Conservation (phyloP, 129 eudicot species). For the Silybum marianum region DNA sequence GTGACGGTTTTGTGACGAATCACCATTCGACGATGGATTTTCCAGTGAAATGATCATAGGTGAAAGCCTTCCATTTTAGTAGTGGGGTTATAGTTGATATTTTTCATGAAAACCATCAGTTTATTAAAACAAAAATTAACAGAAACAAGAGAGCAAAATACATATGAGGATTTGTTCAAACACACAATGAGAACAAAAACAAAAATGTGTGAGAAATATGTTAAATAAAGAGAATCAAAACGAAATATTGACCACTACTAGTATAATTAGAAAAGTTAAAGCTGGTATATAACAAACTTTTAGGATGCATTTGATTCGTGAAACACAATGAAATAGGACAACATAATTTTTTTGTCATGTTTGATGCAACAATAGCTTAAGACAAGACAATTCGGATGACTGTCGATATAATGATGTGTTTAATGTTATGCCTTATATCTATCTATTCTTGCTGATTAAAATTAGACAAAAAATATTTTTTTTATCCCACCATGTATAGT, state of each 20-base stretch:
- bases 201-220: neutral
- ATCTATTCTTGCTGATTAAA: too few species aligned
- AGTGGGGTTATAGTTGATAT: too few species aligned
- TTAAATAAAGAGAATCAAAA: neutral
- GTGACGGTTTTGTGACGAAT: too few species aligned
- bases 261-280: neutral
- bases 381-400: neutral
- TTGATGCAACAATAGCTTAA: neutral
- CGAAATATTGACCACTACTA: neutral
- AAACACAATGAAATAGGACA: neutral
- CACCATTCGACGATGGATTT: too few species aligned
- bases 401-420: too few species aligned
- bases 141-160: neutral
- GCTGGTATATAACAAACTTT: neutral
- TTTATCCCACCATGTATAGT: neutral
- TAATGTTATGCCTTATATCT: too few species aligned
- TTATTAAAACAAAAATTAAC: too few species aligned
- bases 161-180: neutral
- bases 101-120: too few species aligned
- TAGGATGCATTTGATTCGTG: neutral
- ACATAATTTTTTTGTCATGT: neutral
- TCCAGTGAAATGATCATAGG: too few species aligned
- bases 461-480: too few species aligned
- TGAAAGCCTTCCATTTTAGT: too few species aligned
- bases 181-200: neutral